Conservation (phyloP, 805 yeast species). For the Ogataea methylovora region DNA sequence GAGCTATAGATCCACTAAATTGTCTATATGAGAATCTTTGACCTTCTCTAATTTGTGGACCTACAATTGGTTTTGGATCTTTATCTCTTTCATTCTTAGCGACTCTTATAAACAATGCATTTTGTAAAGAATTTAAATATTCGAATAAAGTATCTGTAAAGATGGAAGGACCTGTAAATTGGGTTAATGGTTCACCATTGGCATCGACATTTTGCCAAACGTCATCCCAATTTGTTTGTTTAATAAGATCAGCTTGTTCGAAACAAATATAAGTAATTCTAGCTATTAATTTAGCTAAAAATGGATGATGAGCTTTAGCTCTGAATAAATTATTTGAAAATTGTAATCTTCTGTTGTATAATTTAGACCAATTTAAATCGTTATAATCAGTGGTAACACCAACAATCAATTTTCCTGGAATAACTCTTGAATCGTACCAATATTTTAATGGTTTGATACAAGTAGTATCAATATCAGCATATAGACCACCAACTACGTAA, state of each 20-base stretch:
- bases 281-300: slow-evolving; percentile 17
- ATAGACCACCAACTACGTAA: slow-evolving; percentile 51
- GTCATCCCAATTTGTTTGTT: slow-evolving; percentile 18
- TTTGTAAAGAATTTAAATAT: slow-evolving; percentile 16
- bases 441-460: slow-evolving; percentile 38
- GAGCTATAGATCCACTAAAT: slow-evolving; percentile 19
- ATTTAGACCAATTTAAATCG: slow-evolving; percentile 15
- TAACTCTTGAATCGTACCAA: slow-evolving; percentile 16
- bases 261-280: slow-evolving; percentile 13
- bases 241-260: slow-evolving; percentile 8
- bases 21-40: slow-evolving; percentile 16
- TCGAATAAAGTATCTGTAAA: slow-evolving; percentile 26
- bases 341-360: slow-evolving; percentile 17
- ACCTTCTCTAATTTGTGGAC: slow-evolving; percentile 15
- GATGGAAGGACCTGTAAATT: slow-evolving; percentile 24
- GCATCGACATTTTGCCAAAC: slow-evolving; percentile 21
- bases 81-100: slow-evolving; percentile 13
- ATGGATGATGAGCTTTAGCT: slow-evolving; percentile 19
- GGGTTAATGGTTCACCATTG: slow-evolving; percentile 23
- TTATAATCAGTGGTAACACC: slow-evolving; percentile 17
- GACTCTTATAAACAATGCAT: slow-evolving; percentile 16
- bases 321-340: slow-evolving; percentile 14
- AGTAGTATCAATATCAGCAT: slow-evolving; percentile 54
- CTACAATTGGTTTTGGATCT: slow-evolving; percentile 13
- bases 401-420: slow-evolving; percentile 9